Evolutionary conservation across 2,329 filamentous ascomycete genomes (phyloP).

Genomic region (Emmonsiellopsis sp.): DNA sequence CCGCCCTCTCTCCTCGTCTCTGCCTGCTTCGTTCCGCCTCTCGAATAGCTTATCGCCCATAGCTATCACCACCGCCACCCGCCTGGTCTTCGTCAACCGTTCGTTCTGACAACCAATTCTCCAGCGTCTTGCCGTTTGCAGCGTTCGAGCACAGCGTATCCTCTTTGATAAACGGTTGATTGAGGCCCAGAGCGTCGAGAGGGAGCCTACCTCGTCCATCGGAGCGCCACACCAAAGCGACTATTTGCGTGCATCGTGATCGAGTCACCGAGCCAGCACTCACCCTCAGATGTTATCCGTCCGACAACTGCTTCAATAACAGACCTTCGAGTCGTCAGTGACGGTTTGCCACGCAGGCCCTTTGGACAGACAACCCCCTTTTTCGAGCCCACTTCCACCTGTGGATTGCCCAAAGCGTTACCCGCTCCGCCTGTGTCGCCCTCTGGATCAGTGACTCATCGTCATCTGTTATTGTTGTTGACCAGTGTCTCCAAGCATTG

Average conservation of each 20-base stretch:
- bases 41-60: too few relatives aligned
- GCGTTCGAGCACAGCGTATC: too few relatives aligned
- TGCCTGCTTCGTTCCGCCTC: not conserved
- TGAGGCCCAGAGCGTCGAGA: not conserved
- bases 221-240: not conserved
- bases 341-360: conserved; percentile 1
- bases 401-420: not conserved
- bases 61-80: not conserved
- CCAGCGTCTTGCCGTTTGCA: not conserved
- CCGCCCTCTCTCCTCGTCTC: conserved; percentile 12
- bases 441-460: conserved; percentile 4
- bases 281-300: conserved; percentile 4
- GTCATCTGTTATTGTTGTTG: conserved; percentile 2
- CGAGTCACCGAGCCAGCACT: not conserved
- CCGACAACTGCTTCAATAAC: conserved; percentile 1
- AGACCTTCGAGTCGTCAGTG: conserved; percentile 5
- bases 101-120: not conserved
- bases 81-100: not conserved
- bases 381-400: not conserved
- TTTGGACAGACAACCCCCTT: conserved; percentile 1
- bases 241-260: not conserved
- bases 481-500: not conserved
- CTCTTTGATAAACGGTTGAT: not conserved
- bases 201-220: too few relatives aligned
- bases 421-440: conserved; percentile 2